phyloP scores from a whole-genome alignment of 164 flowering plant species.

The Vitis labrusca region DNA sequence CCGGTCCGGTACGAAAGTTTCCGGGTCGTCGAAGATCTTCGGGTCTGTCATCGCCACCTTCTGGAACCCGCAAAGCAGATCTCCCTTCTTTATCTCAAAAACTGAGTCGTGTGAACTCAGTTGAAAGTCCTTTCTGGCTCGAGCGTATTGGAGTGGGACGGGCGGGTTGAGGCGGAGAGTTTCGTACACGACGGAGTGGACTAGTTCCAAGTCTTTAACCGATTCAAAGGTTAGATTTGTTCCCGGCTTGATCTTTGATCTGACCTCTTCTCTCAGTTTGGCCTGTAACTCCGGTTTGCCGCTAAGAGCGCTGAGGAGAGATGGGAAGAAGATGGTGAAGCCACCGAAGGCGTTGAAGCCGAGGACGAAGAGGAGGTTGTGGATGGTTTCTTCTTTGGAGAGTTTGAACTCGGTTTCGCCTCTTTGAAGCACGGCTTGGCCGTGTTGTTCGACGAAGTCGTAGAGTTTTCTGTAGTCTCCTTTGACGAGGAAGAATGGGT shows the following conservation, averaged over 20 bases:
- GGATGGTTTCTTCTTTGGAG: constrained; percentile 55
- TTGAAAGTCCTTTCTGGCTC: constrained; percentile 76
- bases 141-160: constrained; percentile 62
- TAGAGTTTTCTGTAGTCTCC: constrained; percentile 56
- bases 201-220: constrained; percentile 49
- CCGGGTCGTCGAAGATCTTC: constrained; percentile 63
- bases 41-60: constrained; percentile 71
- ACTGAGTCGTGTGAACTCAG: constrained; percentile 60
- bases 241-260: constrained; percentile 17
- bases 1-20: constrained; percentile 59
- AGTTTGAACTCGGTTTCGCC: constrained; percentile 59
- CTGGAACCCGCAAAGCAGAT: constrained; percentile 82
- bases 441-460: constrained; percentile 50
- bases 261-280: constrained; percentile 53
- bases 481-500: constrained; percentile 54
- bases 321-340: constrained; percentile 58
- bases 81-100: constrained; percentile 69
- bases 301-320: constrained; percentile 31
- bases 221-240: constrained; percentile 46
- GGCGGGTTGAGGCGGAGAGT: constrained; percentile 73
- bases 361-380: constrained; percentile 69
- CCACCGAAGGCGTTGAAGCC: constrained; percentile 94
- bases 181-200: constrained; percentile 77
- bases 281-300: constrained; percentile 50
- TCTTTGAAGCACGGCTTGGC: constrained; percentile 39